Conservation (phyloP, 306 rosid species). For the Ceratonia siliqua region DNA sequence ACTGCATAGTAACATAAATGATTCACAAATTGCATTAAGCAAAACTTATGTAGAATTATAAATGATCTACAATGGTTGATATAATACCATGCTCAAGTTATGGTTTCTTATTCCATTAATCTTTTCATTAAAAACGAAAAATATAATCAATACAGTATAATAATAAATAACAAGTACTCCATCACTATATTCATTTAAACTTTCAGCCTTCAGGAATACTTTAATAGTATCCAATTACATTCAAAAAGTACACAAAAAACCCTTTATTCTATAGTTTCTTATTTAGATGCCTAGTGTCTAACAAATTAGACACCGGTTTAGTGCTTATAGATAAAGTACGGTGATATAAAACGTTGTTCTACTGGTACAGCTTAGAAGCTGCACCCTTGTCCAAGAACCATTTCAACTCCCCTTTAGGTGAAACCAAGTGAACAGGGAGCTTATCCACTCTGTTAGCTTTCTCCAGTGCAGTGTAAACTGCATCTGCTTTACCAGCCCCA, state of each 20-base stretch:
- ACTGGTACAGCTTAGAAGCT: slow-evolving; percentile 62
- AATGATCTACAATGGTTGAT: too few species aligned
- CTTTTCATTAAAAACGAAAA: too few species aligned
- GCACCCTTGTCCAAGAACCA: slow-evolving; percentile 87
- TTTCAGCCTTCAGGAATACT: not conserved
- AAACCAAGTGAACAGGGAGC: slow-evolving; percentile 63
- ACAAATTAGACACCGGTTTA: not conserved
- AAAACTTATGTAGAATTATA: too few species aligned
- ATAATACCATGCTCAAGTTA: too few species aligned
- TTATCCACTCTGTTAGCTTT: slow-evolving; percentile 28
- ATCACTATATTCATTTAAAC: too few species aligned
- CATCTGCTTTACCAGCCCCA: slow-evolving; percentile 69
- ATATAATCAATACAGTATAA: too few species aligned
- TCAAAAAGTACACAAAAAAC: not conserved
- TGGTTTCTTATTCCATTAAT: too few species aligned
- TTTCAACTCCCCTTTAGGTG: slow-evolving; percentile 65
- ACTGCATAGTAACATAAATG: too few species aligned
- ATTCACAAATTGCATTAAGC: too few species aligned
- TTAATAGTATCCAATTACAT: slow-evolving; percentile 8
- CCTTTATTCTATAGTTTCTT: too few species aligned
- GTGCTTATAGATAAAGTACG: not conserved
- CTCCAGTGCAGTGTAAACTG: slow-evolving; percentile 58
- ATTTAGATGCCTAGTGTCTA: not conserved
- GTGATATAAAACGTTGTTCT: not conserved
- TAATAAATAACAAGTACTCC: too few species aligned